Evolutionary conservation across 768 basidiomycete genomes (phyloP), one percentile per base, ranked within the genome.

Genomic region (Suillus bovinus): DNA sequence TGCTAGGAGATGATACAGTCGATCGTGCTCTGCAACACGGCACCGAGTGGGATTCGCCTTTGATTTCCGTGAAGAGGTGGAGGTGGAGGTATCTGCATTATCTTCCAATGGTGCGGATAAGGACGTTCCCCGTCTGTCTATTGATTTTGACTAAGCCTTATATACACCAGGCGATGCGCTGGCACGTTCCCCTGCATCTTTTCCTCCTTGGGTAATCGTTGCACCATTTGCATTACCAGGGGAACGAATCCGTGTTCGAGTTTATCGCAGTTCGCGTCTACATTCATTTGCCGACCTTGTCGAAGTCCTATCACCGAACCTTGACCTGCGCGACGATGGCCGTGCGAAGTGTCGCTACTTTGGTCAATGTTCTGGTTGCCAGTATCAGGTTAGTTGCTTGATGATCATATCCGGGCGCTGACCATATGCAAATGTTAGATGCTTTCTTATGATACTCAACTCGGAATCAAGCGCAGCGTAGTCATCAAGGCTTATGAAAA

Each of bases 311-410:
- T 75, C 74, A 1, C 84, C 88, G n/a, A 94, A 90, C 71, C 63
- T 71, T 0, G 82, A 81, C 42, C 75, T 90, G 60, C 79, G 95
- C 58, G 91, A 94, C 66, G 79, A 85, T 66, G 80, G 74, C 33
- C 78, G 84, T 27, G 83, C 91, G 0, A 79, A 81, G 64, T 99
- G 96, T 77, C 84, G 86, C 64, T 95, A 99, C 72, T 99, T 97
- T 78, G 90, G 90, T 0, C 79, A 77, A 42, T 99, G 96, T 74
- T 92, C 86, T 0, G 96, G 96, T 2, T 99, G 96, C 72, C 96
- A 99, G 74, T 94, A 94, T 72, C 95, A 97, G 80, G 93, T 90
- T 44, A 17, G 77, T 67, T 59, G 20, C 0, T 29, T 36, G 7
- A 38, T 38, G 2, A 56, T 56, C 10, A 55, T 5, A 31, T 20